Evolutionary conservation across 2,329 filamentous ascomycete genomes (phyloP).

Genomic region (Uncinocarpus reesii): DNA sequence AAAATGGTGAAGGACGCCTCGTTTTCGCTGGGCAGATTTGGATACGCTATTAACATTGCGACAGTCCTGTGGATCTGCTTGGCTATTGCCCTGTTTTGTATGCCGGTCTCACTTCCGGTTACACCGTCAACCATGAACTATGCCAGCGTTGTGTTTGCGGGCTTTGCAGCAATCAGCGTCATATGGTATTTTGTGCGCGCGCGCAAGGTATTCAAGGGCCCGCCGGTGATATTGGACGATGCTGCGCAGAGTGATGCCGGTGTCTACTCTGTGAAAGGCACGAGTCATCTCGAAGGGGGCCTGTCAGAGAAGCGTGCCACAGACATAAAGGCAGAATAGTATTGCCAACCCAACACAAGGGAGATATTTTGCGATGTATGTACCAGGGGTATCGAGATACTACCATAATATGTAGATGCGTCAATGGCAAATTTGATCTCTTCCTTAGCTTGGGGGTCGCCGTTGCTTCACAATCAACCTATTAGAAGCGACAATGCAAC

Average conservation of each 20-base stretch:
- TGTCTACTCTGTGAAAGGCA: slow-evolving; percentile 26
- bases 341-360: background rate
- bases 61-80: slow-evolving; percentile 62
- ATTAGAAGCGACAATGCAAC: too few species aligned
- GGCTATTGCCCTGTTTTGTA: slow-evolving; percentile 63
- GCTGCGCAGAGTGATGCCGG: slow-evolving; percentile 20
- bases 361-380: background rate
- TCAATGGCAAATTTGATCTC: background rate
- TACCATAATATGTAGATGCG: background rate
- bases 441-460: background rate
- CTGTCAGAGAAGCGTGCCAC: background rate
- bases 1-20: slow-evolving; percentile 54
- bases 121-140: slow-evolving; percentile 53
- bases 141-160: slow-evolving; percentile 55
- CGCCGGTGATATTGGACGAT: slow-evolving; percentile 30
- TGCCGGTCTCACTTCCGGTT: slow-evolving; percentile 56
- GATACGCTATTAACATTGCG: slow-evolving; percentile 55
- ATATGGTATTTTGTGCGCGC: slow-evolving; percentile 55
- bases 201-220: slow-evolving; percentile 54
- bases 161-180: slow-evolving; percentile 50
- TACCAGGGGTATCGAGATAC: background rate
- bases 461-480: too few species aligned
- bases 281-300: slow-evolving; percentile 8
- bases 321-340: slow-evolving; percentile 5
- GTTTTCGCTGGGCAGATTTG: slow-evolving; percentile 60